phyloP scores from a whole-genome alignment of 306 rosid genomes.

The Prunus mongolica region DNA sequence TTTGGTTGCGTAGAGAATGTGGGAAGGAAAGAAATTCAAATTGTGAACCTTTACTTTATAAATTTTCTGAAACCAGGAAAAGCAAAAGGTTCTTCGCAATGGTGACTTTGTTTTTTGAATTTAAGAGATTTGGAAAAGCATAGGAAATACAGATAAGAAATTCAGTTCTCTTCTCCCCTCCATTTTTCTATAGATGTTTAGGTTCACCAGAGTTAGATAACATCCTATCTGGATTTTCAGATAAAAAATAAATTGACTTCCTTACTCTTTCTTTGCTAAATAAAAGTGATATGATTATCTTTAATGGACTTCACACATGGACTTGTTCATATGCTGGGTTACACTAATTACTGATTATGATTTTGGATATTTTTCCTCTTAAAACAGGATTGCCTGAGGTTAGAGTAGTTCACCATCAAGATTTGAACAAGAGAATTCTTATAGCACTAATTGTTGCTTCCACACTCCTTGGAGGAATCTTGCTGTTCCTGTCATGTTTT shows the following conservation, averaged over 20 bases:
- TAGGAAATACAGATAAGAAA: not conserved
- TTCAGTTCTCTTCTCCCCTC: not conserved
- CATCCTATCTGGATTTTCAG: not conserved
- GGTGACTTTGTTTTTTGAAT: not conserved
- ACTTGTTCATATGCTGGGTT: not conserved
- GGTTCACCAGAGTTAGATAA: too few relatives aligned
- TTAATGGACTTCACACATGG: not conserved
- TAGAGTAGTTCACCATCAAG: slow-evolving; percentile 58
- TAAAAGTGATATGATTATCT: too few relatives aligned
- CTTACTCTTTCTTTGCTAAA: not conserved
- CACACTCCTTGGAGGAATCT: slow-evolving; percentile 58
- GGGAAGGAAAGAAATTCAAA: not conserved
- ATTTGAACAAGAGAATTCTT: slow-evolving; percentile 63
- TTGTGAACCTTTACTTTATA: not conserved
- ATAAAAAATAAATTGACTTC: not conserved
- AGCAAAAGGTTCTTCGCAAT: not conserved
- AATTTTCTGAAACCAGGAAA: slow-evolving; percentile 1
- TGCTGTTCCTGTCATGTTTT: slow-evolving; percentile 45
- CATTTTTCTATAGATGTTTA: not conserved
- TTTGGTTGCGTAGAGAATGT: slow-evolving; percentile 20
- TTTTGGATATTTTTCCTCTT: slow-evolving; percentile 12
- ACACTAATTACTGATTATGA: not conserved
- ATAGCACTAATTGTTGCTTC: slow-evolving; percentile 64
- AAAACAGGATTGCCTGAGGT: slow-evolving; percentile 49
- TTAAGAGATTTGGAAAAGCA: not conserved